phyloP scores from a whole-genome alignment of 352 stramenopile genomes.

The Globisporangium mamillatum region DNA sequence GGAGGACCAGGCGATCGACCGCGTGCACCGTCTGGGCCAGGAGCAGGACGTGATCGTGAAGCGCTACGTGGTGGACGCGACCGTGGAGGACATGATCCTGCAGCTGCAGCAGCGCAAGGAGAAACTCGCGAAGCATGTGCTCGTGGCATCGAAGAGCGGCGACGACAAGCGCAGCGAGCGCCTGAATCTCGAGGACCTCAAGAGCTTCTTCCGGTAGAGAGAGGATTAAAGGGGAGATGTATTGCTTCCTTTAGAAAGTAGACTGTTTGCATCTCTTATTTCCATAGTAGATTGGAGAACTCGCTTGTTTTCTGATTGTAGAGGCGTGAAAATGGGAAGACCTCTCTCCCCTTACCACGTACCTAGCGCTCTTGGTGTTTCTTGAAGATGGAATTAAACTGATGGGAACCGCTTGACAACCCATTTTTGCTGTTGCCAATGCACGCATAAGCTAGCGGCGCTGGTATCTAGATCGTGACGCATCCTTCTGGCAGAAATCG shows the following conservation, averaged over 20 bases:
- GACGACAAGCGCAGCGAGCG: constrained; percentile 41
- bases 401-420: not conserved
- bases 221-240: not conserved
- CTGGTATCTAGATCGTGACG: too few relatives aligned
- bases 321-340: not conserved
- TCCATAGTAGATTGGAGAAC: not conserved
- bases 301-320: not conserved
- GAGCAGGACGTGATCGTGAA: constrained; percentile 83
- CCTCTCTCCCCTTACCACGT: too few relatives aligned
- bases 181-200: constrained; percentile 67
- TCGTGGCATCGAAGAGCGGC: constrained; percentile 51
- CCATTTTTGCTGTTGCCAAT: not conserved
- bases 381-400: not conserved
- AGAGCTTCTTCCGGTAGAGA: constrained; percentile 59
- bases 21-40: constrained; percentile 89
- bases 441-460: not conserved
- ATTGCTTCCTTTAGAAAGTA: not conserved
- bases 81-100: constrained; percentile 91
- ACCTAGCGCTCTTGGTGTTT: not conserved
- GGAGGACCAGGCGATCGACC: constrained; percentile 94
- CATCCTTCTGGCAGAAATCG: too few relatives aligned
- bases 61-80: constrained; percentile 86
- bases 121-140: constrained; percentile 78
- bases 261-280: not conserved
- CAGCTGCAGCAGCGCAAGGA: constrained; percentile 89